Evolutionary conservation across 192 early-diverging fungal species (phyloP).

Genomic region (Backusella tuberculispora): DNA sequence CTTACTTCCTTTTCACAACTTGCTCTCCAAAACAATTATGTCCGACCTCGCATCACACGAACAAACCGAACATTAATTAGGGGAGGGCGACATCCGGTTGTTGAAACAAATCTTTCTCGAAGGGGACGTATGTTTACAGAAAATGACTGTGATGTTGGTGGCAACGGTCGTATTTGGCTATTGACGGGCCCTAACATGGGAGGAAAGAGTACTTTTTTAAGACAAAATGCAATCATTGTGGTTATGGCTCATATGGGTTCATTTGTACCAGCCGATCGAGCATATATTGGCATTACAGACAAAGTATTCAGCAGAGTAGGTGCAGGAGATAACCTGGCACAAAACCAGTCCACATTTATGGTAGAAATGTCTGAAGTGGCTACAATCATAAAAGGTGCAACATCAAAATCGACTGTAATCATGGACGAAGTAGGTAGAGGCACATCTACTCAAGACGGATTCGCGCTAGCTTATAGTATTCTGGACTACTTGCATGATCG

Average conservation of each 20-base stretch:
- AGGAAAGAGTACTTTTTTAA: slow-evolving; percentile 89
- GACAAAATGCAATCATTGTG: slow-evolving; percentile 75
- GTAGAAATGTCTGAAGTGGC: slow-evolving; percentile 88
- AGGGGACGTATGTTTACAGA: slow-evolving; percentile 54
- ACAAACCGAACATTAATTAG: slow-evolving; percentile 22
- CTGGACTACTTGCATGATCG: slow-evolving; percentile 61
- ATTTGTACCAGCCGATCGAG: slow-evolving; percentile 83
- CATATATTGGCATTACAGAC: slow-evolving; percentile 71
- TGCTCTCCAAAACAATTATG: slow-evolving; percentile 54
- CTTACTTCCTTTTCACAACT: slow-evolving; percentile 63
- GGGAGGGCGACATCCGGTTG: slow-evolving; percentile 75
- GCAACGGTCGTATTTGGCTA: slow-evolving; percentile 60
- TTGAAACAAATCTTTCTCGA: slow-evolving; percentile 53
- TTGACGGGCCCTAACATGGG: slow-evolving; percentile 95
- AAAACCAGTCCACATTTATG: slow-evolving; percentile 66
- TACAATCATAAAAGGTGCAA: slow-evolving; percentile 77
- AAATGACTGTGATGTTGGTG: slow-evolving; percentile 69
- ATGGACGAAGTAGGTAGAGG: slow-evolving; percentile 93
- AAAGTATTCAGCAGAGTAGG: slow-evolving; percentile 38
- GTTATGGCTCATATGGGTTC: slow-evolving; percentile 89
- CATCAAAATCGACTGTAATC: slow-evolving; percentile 71
- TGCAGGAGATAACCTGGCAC: slow-evolving; percentile 37
- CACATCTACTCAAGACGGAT: slow-evolving; percentile 70
- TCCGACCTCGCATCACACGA: slow-evolving; percentile 48
- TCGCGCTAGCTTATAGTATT: slow-evolving; percentile 74